phyloP scores from a whole-genome alignment of 371 early-diverging fungal species.

The Apophysomyces ossiformis region DNA sequence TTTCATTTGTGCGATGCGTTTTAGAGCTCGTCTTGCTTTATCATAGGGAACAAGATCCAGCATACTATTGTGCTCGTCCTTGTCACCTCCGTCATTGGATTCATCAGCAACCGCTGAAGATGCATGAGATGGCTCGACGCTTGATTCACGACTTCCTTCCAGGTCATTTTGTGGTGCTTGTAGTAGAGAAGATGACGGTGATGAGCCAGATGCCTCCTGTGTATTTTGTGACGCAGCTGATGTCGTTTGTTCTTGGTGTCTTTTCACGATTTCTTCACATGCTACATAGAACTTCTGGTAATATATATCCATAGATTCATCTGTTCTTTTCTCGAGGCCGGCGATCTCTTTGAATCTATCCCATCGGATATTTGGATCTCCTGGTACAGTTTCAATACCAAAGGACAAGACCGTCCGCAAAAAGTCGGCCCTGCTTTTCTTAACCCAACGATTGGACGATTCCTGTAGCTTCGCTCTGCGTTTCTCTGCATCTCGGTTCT shows the following conservation, averaged over 20 bases:
- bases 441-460: constrained; percentile 65
- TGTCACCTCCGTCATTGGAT: constrained; percentile 28
- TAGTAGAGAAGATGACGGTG: constrained; percentile 14
- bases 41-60: constrained; percentile 63
- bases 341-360: constrained; percentile 72
- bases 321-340: constrained; percentile 70
- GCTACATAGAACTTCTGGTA: constrained; percentile 56
- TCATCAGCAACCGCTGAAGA: constrained; percentile 4
- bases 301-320: constrained; percentile 70
- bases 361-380: constrained; percentile 60
- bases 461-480: constrained; percentile 48
- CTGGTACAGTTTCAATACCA: constrained; percentile 61
- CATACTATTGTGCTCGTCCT: constrained; percentile 50
- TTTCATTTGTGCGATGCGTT: constrained; percentile 76
- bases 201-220: constrained; percentile 24
- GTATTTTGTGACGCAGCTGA: constrained; percentile 13
- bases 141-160: constrained; percentile 50
- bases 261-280: constrained; percentile 67
- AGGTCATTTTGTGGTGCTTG: constrained; percentile 5
- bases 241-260: constrained; percentile 31
- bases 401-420: constrained; percentile 71
- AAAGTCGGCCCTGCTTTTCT: constrained; percentile 74
- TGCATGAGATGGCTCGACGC: constrained; percentile 32
- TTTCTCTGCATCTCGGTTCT: constrained; percentile 51
- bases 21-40: constrained; percentile 73